Evolutionary conservation across 768 basidiomycete species (phyloP), one percentile per base, ranked within the genome.

Genomic region (Galerina marginata): DNA sequence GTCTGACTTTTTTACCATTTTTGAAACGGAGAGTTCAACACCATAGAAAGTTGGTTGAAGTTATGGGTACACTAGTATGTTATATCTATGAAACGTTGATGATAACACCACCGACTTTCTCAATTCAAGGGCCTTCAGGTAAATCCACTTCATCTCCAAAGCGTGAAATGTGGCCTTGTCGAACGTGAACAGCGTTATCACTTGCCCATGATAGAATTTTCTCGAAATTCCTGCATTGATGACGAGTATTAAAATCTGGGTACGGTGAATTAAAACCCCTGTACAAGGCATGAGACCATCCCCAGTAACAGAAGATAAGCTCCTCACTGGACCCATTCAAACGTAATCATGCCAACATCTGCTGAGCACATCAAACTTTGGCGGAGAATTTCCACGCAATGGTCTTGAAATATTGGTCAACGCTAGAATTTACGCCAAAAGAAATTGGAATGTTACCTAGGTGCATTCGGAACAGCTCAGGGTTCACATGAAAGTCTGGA

Each of bases 251-350:
- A 14, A 58, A 58, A 42, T 58, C 46, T 2, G 56, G 58, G 23
- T 59, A 59, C 6, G 51, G 36, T 1, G 12, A 45, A 36, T 51
- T 59, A 44, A 53, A 53, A 16, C 58, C 58, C 16, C 58, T 59
- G 6, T 6, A 6, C 6, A 6, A 29, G 6, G 7, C 1, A 23
- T 33, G 12, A 9, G 36, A 20, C n/a, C n/a, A 16, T 5, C 11
- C 2, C 11, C 49, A 6, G 39, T 37, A 23, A 15, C 3, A 20
- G 9, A 46, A 37, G 15, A 25, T 1, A 26, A n/a, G 11, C 9
- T 29, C 16, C 58, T 25, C 46, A 59, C 58, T 51, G 43, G 33
- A 59, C 58, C 58, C 58, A 59, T 23, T 59, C 51, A 26, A 53
- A 59, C 1, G 58, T 59, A 25, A 59, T 54, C 42, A 59, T 59